Evolutionary conservation across 495 filamentous ascomycete genomes (phyloP).

Genomic region (Bryoglossum gracile): DNA sequence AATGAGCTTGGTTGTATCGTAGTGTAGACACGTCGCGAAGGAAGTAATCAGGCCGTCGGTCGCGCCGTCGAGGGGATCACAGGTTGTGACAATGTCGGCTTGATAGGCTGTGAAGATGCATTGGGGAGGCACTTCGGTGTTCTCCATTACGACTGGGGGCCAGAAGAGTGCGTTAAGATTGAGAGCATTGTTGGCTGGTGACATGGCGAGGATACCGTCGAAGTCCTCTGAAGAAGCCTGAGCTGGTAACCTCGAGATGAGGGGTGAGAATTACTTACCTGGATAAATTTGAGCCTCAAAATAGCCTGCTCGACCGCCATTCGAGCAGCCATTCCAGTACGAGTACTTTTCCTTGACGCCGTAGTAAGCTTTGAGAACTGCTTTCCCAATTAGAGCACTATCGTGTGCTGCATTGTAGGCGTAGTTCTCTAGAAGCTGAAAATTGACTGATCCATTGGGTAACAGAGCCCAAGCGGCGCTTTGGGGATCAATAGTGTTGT

Average conservation of each 20-base stretch:
- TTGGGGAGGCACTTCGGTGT: constrained; percentile 10
- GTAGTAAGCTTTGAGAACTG: constrained; percentile 29
- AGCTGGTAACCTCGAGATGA: too few species aligned
- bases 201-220: constrained; percentile 33
- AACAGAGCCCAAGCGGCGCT: background rate
- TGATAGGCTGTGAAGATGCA: constrained; percentile 28
- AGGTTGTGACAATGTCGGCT: constrained; percentile 25
- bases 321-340: constrained; percentile 41
- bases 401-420: constrained; percentile 23
- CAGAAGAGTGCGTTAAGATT: constrained; percentile 20
- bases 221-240: constrained; percentile 32
- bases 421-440: constrained; percentile 27
- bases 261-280: too few species aligned
- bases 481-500: background rate
- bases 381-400: constrained; percentile 31
- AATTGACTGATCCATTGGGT: background rate
- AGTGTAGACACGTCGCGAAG: constrained; percentile 17
- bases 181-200: constrained; percentile 29
- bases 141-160: constrained; percentile 29
- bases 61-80: constrained; percentile 34
- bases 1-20: background rate
- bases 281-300: constrained; percentile 32
- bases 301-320: constrained; percentile 36
- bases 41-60: constrained; percentile 31
- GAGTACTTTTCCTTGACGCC: constrained; percentile 29